Evolutionary conservation across 108 stramenopile genomes (phyloP), one percentile per base, ranked within the genome.

Genomic region (Skeletonema menzelii): DNA sequence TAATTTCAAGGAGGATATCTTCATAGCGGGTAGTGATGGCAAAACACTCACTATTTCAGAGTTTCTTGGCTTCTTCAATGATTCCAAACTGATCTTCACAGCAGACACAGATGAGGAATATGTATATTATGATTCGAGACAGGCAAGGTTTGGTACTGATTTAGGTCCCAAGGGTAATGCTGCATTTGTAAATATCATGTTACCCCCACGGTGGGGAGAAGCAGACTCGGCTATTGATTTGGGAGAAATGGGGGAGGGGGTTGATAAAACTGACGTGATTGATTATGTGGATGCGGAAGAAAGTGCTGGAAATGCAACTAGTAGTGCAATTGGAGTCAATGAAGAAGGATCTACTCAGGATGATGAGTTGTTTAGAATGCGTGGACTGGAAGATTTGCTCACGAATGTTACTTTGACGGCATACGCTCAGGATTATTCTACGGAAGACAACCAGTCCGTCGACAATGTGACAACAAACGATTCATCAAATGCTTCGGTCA

Each of bases 61-160:
- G 8, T 53, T 53, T 8, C 19, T 53, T 8, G 49, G 49, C 49
- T 53, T 53, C 49, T 53, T 53, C 24, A 53, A 53, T 24, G 49
- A 53, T 53, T 53, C 49, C 22, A 53, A 53, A 53, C 24, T 53
- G 24, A 22, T 53, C 20, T 53, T 53, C 8, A 10, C 19, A 20
- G 15, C 15, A 46, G 44, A 17, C 17, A 22, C 19, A 22, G 49
- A 53, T 8, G 49, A 53, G 49, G 20, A 53, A 10, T 67, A 61
- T 44, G 38, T 76, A 27, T 76, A 57, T 27, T 76, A 64, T 55
- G 75, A 76, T 63, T 69, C 75, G 14, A 62, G 56, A 30, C 67
- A 63, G 38, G 67, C 61, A 13, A 5, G 22, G n/a, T 69, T 76
- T 30, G 75, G 75, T 0, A 3, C 2, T n/a, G 75, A 76, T 56